Percentiles rank a stretch among this genome's conserved stretches.
Conservation (phyloP, 192 early-diverging fungal genomes). For the Spinellus fusiger region DNA sequence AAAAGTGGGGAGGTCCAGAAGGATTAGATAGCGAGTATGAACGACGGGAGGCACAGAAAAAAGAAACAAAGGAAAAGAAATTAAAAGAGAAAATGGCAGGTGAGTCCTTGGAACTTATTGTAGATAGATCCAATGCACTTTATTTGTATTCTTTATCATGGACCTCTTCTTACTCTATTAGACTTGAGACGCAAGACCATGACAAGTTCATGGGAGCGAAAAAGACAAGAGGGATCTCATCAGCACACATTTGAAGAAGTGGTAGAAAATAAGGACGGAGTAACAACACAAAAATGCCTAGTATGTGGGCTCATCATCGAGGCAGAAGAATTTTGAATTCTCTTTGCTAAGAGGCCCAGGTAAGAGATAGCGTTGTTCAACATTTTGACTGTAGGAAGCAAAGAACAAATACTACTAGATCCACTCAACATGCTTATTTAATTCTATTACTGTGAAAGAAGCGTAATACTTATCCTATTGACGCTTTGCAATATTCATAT, state of each 20-base stretch:
- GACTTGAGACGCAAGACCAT: conserved; percentile 77
- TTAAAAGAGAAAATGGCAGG: conserved; percentile 72
- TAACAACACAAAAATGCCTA: conserved; percentile 51
- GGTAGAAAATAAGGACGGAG: conserved; percentile 42
- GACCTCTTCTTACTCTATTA: conserved; percentile 14
- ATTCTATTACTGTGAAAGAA: no score
- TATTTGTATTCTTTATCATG: background rate
- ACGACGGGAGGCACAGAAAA: conserved; percentile 69
- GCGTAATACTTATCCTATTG: no score
- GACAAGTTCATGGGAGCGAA: conserved; percentile 63
- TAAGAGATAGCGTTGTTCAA: no score
- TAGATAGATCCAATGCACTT: background rate
- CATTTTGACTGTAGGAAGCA: no score
- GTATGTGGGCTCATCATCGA: conserved; percentile 64
- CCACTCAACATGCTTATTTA: no score
- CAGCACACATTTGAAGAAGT: conserved; percentile 66
- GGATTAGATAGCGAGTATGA: conserved; percentile 86
- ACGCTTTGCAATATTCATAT: no score
- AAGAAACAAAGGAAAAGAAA: conserved; percentile 75
- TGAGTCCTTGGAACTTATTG: conserved; percentile 13
- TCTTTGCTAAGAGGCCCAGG: background rate
- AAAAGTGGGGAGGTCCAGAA: conserved; percentile 89
- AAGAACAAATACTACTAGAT: no score
- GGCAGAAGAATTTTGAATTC: conserved; percentile 56
- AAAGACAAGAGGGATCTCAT: conserved; percentile 57